These are phyloP conservation scores for Phytophthora lateralis DNA, from an alignment of 352 stramenopile genomes.

Conservation along the genomic window DNA sequence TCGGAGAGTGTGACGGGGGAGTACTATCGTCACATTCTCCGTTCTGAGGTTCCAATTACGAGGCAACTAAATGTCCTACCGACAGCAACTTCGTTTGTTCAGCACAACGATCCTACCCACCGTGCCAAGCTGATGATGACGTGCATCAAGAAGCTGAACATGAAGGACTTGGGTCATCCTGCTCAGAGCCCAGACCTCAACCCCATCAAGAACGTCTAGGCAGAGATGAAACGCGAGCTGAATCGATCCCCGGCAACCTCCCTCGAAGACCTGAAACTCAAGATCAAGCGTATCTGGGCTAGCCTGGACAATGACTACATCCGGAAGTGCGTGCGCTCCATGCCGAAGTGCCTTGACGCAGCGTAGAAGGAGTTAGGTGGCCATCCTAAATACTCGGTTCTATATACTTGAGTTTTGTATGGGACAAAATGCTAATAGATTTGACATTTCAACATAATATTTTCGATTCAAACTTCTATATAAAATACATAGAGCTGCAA, in stretches of 20 bases:
- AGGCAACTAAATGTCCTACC: not conserved
- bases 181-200: constrained; percentile 15
- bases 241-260: not conserved
- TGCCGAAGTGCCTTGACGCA: not conserved
- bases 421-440: too few species aligned
- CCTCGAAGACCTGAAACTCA: constrained; percentile 5
- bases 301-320: not conserved
- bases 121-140: constrained; percentile 1
- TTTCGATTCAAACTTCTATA: too few species aligned
- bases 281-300: not conserved
- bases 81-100: constrained; percentile 1
- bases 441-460: too few species aligned
- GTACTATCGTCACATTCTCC: constrained; percentile 4
- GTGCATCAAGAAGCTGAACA: not conserved
- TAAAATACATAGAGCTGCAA: too few species aligned
- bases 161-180: not conserved
- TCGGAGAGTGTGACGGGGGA: constrained; percentile 4
- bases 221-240: constrained; percentile 6
- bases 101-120: constrained; percentile 12
- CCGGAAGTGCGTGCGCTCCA: not conserved
- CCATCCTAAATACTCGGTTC: not conserved
- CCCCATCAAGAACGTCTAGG: constrained; percentile 15
- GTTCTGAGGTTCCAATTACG: constrained; percentile 3
- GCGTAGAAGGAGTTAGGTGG: too few species aligned
- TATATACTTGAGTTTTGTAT: too few species aligned